phyloP scores from a whole-genome alignment of 2,329 filamentous ascomycete species.

The Pyricularia grisea region DNA sequence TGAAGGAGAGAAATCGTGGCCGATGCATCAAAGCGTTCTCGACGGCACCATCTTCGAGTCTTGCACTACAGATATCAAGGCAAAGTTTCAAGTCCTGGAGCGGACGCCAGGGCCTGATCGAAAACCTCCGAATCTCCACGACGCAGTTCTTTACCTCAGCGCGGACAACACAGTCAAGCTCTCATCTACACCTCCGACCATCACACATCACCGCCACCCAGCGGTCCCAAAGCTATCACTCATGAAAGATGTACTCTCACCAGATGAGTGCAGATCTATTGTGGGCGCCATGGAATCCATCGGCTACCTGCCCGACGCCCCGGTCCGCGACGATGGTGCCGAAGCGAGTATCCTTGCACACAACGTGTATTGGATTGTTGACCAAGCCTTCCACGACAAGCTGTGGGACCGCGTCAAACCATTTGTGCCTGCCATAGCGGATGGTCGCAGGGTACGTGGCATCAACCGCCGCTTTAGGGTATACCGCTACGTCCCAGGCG shows the following conservation, averaged over 20 bases:
- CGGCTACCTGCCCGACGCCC: conserved; percentile 58
- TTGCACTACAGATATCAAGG: conserved; percentile 24
- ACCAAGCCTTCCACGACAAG: conserved; percentile 50
- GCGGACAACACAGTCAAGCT: conserved; percentile 46
- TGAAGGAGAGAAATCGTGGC: neutral
- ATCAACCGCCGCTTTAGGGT: conserved; percentile 63
- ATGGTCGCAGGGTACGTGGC: conserved; percentile 48
- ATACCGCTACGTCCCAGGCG: conserved; percentile 63
- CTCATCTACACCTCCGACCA: conserved; percentile 29
- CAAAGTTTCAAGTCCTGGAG: conserved; percentile 48
- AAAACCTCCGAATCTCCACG: conserved; percentile 60
- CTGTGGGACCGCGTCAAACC: conserved; percentile 52
- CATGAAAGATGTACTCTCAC: conserved; percentile 49
- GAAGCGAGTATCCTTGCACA: conserved; percentile 58
- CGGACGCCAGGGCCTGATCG: conserved; percentile 48
- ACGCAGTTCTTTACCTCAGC: conserved; percentile 55
- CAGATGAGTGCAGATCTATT: conserved; percentile 54
- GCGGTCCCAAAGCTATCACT: conserved; percentile 52
- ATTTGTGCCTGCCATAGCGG: conserved; percentile 45
- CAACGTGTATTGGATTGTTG: conserved; percentile 66
- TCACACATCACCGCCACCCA: conserved; percentile 50
- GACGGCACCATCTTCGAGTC: conserved; percentile 43
- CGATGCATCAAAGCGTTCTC: conserved; percentile 42
- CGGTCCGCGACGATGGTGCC: conserved; percentile 50
- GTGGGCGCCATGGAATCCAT: conserved; percentile 57